Evolutionary conservation across 2,329 filamentous ascomycete genomes (phyloP).

Genomic region (Ascochyta lentis): DNA sequence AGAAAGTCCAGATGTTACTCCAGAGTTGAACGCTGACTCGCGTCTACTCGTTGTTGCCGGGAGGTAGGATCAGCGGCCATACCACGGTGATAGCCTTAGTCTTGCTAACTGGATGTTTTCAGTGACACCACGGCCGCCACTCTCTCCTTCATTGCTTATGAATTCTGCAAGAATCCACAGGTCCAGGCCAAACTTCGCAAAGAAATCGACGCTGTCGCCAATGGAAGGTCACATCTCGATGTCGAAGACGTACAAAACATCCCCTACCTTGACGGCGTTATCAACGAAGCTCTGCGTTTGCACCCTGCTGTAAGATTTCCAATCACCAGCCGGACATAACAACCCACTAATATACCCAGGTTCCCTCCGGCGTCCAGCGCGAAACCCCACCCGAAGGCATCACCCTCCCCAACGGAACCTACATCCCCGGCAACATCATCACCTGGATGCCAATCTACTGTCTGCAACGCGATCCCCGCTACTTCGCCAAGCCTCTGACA

Average conservation of each 20-base stretch:
- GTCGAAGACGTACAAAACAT: conserved; percentile 35
- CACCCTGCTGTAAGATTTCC: conserved; percentile 34
- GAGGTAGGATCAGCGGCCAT: conserved; percentile 26
- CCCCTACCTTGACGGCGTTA: conserved; percentile 40
- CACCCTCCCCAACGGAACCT: conserved; percentile 36
- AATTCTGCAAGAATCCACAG: conserved; percentile 35
- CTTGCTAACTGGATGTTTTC: background rate
- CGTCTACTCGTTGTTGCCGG: conserved; percentile 40
- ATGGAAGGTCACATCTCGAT: conserved; percentile 32
- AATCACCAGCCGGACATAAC: background rate
- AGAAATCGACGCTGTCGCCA: conserved; percentile 23
- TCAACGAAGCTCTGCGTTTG: conserved; percentile 41
- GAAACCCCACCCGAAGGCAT: conserved; percentile 44
- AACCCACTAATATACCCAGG: conserved; percentile 21
- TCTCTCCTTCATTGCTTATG: conserved; percentile 38
- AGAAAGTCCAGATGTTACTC: conserved; percentile 28
- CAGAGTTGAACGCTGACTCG: conserved; percentile 34
- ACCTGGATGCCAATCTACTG: conserved; percentile 42
- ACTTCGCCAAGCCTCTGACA: conserved; percentile 29
- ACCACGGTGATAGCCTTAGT: background rate
- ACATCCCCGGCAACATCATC: conserved; percentile 39
- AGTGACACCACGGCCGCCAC: conserved; percentile 42
- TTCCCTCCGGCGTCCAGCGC: conserved; percentile 42
- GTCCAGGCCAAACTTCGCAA: conserved; percentile 33
- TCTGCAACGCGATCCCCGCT: conserved; percentile 39